A percentile compares a stretch with the other conserved stretches of the same genome.
Evolutionary conservation across 2,329 filamentous ascomycete species (phyloP).

Genomic region (Verticillium klebahnii): DNA sequence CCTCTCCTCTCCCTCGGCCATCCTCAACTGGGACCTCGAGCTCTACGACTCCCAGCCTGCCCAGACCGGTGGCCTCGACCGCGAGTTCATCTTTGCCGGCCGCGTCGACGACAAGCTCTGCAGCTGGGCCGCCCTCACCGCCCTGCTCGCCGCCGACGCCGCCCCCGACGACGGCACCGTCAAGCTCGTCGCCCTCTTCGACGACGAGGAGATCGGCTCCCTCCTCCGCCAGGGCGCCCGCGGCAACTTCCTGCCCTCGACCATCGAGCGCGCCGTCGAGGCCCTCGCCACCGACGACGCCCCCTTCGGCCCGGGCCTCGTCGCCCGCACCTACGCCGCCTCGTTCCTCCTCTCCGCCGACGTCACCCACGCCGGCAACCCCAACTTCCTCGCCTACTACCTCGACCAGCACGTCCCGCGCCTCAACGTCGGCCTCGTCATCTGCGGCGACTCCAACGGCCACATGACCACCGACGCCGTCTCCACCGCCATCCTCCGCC

Average conservation of each 20-base stretch:
- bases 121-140: slow-evolving; percentile 86
- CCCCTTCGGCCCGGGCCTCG: slow-evolving; percentile 42
- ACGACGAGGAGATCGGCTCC: slow-evolving; percentile 95
- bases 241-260: slow-evolving; percentile 79
- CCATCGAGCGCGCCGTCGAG: slow-evolving; percentile 79
- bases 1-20: slow-evolving; percentile 65
- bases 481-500: slow-evolving; percentile 73
- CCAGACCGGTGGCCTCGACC: slow-evolving; percentile 76
- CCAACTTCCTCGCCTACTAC: slow-evolving; percentile 84
- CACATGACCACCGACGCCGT: slow-evolving; percentile 95
- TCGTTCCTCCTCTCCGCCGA: slow-evolving; percentile 91
- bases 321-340: slow-evolving; percentile 82
- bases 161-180: slow-evolving; percentile 61
- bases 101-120: slow-evolving; percentile 98
- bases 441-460: slow-evolving; percentile 81
- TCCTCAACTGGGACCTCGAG: slow-evolving; percentile 96
- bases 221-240: slow-evolving; percentile 83
- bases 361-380: slow-evolving; percentile 90
- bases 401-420: slow-evolving; percentile 80
- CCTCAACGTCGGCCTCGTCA: slow-evolving; percentile 80
- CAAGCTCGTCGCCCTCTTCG: slow-evolving; percentile 90
- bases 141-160: slow-evolving; percentile 64
- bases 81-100: slow-evolving; percentile 91
- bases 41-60: slow-evolving; percentile 89
- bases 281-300: slow-evolving; percentile 48